A percentile compares a stretch with the other conserved stretches of the same genome.
Conservation (phyloP, 176 grass and related monocot genomes). For the Canna indica region DNA sequence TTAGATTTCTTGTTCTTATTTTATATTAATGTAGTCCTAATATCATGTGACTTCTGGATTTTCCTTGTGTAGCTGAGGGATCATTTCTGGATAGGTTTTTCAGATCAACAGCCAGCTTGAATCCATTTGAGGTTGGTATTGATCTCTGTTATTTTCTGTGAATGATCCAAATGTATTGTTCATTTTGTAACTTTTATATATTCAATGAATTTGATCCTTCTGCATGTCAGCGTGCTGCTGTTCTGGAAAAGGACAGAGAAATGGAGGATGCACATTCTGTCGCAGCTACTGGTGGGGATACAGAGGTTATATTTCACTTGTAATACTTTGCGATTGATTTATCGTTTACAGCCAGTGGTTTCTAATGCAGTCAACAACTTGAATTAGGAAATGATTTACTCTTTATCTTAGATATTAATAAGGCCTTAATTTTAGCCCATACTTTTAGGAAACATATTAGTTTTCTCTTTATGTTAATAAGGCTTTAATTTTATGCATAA, state of each 20-base stretch:
- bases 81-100: constrained; percentile 92
- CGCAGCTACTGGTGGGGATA: constrained; percentile 63
- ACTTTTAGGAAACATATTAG: too few species aligned
- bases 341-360: background rate
- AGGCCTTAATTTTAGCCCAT: too few species aligned
- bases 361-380: too few species aligned
- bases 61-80: constrained; percentile 51
- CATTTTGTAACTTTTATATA: constrained; percentile 2
- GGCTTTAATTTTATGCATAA: too few species aligned
- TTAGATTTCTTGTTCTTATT: background rate
- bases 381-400: too few species aligned
- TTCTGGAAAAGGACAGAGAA: constrained; percentile 77
- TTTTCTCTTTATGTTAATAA: too few species aligned
- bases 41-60: background rate
- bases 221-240: constrained; percentile 55
- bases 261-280: constrained; percentile 90
- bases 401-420: too few species aligned
- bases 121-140: constrained; percentile 62
- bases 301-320: constrained; percentile 41
- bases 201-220: constrained; percentile 1
- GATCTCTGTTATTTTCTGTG: background rate
- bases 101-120: constrained; percentile 52
- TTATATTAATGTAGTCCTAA: background rate
- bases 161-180: constrained; percentile 8
- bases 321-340: background rate